phyloP scores from a whole-genome alignment of 1,139 yeast species.

The Candida freyschussii region DNA sequence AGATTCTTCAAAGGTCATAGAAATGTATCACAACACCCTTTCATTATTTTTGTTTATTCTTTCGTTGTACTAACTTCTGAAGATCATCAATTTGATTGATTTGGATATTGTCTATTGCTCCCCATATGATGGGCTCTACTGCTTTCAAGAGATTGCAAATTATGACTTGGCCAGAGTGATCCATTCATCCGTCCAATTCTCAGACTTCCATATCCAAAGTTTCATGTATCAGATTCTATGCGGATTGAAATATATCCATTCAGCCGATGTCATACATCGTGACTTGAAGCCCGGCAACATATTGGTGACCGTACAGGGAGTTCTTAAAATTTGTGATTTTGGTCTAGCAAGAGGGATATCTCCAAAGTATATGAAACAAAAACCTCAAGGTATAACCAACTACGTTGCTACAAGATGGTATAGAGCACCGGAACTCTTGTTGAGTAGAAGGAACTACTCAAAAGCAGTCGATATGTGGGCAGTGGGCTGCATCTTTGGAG shows the following conservation, averaged over 20 bases:
- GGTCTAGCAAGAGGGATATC: conserved; percentile 80
- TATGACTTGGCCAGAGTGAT: conserved; percentile 76
- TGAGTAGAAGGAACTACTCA: conserved; percentile 50
- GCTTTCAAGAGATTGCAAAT: conserved; percentile 78
- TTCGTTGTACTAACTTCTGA: conserved; percentile 17
- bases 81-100: conserved; percentile 69
- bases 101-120: conserved; percentile 59
- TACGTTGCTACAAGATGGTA: conserved; percentile 97
- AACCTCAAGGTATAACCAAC: conserved; percentile 53
- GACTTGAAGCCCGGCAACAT: conserved; percentile 86
- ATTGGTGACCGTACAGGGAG: conserved; percentile 66
- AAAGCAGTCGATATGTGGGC: conserved; percentile 78
- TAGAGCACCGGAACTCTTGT: conserved; percentile 84
- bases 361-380: conserved; percentile 37
- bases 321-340: conserved; percentile 77
- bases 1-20: conserved; percentile 76
- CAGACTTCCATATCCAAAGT: conserved; percentile 78
- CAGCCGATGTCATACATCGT: conserved; percentile 80
- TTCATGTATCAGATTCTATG: conserved; percentile 75
- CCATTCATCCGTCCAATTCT: conserved; percentile 67
- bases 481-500: conserved; percentile 74
- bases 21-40: too few species aligned
- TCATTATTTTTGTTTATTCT: background rate
- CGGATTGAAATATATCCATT: conserved; percentile 77
- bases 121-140: conserved; percentile 82